phyloP scores from a whole-genome alignment of 352 stramenopile genomes.

The Chrysophaeum taylorii region DNA sequence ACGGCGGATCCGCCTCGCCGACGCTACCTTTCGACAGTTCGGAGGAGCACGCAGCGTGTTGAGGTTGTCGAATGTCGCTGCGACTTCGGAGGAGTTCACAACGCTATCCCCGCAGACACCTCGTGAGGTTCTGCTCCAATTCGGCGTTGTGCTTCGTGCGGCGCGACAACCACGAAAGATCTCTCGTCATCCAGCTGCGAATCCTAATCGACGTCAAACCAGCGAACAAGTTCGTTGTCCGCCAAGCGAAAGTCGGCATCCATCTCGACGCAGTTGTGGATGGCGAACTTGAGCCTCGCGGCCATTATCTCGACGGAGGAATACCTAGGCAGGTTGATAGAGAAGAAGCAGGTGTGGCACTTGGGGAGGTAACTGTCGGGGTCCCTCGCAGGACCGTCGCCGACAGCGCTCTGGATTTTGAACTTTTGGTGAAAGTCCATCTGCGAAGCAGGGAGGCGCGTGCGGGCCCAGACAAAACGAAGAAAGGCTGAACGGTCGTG shows the following conservation, averaged over 20 bases:
- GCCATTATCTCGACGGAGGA: slow-evolving; percentile 34
- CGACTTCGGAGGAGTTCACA: no score
- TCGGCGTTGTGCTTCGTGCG: no score
- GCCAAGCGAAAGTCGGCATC: slow-evolving; percentile 55
- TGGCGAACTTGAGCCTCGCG: slow-evolving; percentile 64
- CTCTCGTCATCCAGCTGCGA: no score
- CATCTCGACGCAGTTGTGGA: slow-evolving; percentile 84
- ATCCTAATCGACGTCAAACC: no score
- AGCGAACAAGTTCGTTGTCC: slow-evolving; percentile 31
- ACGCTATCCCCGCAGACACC: no score
- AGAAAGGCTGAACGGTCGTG: slow-evolving; percentile 75
- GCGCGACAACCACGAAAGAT: no score
- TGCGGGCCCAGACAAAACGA: slow-evolving; percentile 73
- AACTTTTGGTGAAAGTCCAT: slow-evolving; percentile 67
- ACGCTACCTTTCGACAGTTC: no score
- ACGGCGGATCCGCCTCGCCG: no score
- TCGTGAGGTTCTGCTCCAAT: no score
- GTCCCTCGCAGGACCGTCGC: slow-evolving; percentile 18
- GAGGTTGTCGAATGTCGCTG: no score
- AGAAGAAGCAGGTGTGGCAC: slow-evolving; percentile 62
- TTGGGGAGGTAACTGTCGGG: slow-evolving; percentile 41
- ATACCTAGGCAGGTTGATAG: slow-evolving; percentile 50
- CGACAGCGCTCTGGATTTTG: slow-evolving; percentile 46
- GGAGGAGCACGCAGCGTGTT: no score
- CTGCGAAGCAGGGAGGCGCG: slow-evolving; percentile 54